These are phyloP conservation scores for Taiozyma sp. DNA, from an alignment of 1,139 yeast species.

Conservation along the genomic window DNA sequence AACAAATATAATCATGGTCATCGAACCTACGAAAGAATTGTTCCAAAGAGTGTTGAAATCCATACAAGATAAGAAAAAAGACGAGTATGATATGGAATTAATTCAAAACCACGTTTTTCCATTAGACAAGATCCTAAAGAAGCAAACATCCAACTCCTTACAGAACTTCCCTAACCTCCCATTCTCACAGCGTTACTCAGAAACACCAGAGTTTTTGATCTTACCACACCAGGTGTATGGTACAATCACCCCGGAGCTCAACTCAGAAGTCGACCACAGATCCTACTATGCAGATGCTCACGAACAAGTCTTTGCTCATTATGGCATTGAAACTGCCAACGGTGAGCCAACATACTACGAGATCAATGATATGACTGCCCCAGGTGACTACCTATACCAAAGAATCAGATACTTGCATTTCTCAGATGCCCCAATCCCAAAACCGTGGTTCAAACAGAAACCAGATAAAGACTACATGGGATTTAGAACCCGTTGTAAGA, in stretches of 20 bases:
- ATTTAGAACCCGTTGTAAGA: slow-evolving; percentile 11
- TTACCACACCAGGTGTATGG: slow-evolving; percentile 40
- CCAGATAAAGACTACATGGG: slow-evolving; percentile 10
- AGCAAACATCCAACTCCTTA: slow-evolving; percentile 20
- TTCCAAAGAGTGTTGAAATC: slow-evolving; percentile 9
- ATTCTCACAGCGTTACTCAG: slow-evolving; percentile 8
- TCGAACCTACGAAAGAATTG: slow-evolving; percentile 15
- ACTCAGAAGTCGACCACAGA: slow-evolving; percentile 26
- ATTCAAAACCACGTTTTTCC: slow-evolving; percentile 32
- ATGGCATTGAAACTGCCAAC: not conserved
- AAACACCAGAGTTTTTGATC: slow-evolving; percentile 22
- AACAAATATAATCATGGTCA: slow-evolving; percentile 22
- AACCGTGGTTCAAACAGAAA: slow-evolving; percentile 37
- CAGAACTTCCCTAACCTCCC: slow-evolving; percentile 4
- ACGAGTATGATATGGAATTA: slow-evolving; percentile 30
- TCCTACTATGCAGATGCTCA: slow-evolving; percentile 17
- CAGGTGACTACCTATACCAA: slow-evolving; percentile 15
- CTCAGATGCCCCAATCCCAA: slow-evolving; percentile 42
- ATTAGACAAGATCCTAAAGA: slow-evolving; percentile 18
- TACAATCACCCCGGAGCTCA: slow-evolving; percentile 37
- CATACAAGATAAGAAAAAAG: slow-evolving; percentile 10
- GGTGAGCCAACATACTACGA: slow-evolving; percentile 25
- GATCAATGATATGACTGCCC: slow-evolving; percentile 3
- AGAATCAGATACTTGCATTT: slow-evolving; percentile 34
- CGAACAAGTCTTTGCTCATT: slow-evolving; percentile 15